Evolutionary conservation across 306 rosid genomes (phyloP).

Genomic region (Echinosophora koreensis): DNA sequence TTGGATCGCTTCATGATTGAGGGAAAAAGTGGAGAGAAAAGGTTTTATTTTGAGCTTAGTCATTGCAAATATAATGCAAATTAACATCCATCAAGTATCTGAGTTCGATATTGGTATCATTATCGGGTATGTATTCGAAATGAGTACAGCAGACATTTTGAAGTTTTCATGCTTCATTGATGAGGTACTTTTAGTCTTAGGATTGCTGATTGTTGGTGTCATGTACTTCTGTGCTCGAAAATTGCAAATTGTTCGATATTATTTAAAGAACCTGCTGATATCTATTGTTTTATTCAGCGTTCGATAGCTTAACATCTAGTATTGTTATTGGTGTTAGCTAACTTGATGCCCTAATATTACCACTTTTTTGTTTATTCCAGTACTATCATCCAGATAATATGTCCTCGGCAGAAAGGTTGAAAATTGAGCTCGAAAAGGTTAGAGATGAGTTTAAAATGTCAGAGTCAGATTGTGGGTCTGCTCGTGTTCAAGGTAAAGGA

Average conservation of each 20-base stretch:
- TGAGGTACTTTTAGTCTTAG: neutral
- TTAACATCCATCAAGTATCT: neutral
- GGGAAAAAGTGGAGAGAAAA: neutral
- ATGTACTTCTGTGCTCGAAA: constrained; percentile 5
- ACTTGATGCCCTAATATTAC: constrained; percentile 35
- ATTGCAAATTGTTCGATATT: constrained; percentile 14
- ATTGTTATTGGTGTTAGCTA: constrained; percentile 13
- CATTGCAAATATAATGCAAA: neutral
- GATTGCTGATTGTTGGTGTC: neutral
- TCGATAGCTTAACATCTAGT: neutral
- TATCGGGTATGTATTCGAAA: neutral
- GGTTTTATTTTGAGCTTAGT: neutral
- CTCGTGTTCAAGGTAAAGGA: constrained; percentile 88
- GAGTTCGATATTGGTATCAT: neutral
- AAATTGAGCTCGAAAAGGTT: constrained; percentile 77
- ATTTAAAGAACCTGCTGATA: neutral
- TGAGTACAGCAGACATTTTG: neutral
- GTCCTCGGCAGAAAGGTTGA: constrained; percentile 87
- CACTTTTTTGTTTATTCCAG: constrained; percentile 62
- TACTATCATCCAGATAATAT: constrained; percentile 90
- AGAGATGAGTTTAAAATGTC: constrained; percentile 95
- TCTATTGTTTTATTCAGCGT: neutral
- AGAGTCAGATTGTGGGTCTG: constrained; percentile 93
- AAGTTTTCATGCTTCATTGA: neutral
- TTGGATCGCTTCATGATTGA: too few species aligned